A percentile compares a stretch with the other conserved stretches of the same genome.
These are phyloP conservation scores for Ceriops decandra DNA, from an alignment of 345 rosid genomes.

Conservation along the genomic window DNA sequence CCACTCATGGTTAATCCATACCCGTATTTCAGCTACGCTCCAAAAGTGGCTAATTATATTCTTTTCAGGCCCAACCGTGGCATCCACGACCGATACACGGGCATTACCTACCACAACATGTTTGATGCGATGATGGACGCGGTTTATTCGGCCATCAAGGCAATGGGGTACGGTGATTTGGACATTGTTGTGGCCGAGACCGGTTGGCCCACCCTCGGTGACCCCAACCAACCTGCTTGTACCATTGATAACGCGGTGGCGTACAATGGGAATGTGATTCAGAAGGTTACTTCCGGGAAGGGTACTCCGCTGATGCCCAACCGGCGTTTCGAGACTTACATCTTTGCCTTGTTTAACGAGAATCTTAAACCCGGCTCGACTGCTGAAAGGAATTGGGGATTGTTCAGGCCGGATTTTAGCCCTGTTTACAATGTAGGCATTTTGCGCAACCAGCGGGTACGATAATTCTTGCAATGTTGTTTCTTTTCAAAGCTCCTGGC, in stretches of 20 bases:
- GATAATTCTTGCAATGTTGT: not conserved
- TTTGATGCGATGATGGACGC: conserved; percentile 61
- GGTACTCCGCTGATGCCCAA: conserved; percentile 92
- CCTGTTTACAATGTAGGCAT: conserved; percentile 65
- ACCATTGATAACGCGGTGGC: conserved; percentile 49
- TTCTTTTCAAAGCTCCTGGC: not conserved
- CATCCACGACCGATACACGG: conserved; percentile 43
- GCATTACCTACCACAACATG: conserved; percentile 59
- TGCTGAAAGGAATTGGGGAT: conserved; percentile 73
- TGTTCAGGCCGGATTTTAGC: conserved; percentile 62
- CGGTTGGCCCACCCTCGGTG: conserved; percentile 82
- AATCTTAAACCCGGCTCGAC: conserved; percentile 61
- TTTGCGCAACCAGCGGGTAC: conserved; percentile 36
- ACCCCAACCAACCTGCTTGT: conserved; percentile 39
- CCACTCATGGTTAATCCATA: conserved; percentile 79
- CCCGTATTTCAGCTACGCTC: conserved; percentile 61
- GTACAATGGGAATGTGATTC: conserved; percentile 50
- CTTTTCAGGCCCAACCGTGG: conserved; percentile 52
- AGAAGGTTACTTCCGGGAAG: conserved; percentile 32
- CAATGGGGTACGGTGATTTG: conserved; percentile 59
- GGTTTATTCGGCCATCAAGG: conserved; percentile 61
- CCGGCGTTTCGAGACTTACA: conserved; percentile 54
- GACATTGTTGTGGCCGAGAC: conserved; percentile 67
- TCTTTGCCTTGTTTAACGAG: conserved; percentile 80
- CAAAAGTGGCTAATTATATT: conserved; percentile 34